Evolutionary conservation across 2,329 filamentous ascomycete species (phyloP), one percentile per base, ranked within the genome.

Genomic region (Colletotrichum karsti): DNA sequence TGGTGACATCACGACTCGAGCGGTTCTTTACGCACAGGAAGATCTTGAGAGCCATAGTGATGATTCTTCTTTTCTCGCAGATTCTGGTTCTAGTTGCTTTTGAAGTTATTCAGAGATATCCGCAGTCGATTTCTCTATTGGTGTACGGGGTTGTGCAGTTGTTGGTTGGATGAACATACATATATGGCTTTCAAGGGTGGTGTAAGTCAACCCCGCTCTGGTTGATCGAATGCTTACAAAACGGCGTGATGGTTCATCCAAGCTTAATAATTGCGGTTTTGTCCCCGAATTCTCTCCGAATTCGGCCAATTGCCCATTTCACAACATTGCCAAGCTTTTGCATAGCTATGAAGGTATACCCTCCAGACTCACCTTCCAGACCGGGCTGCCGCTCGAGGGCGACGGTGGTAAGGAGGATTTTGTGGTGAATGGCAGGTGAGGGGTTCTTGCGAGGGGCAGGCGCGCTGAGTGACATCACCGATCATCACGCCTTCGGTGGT

Each of bases 31-130:
- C 80, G 77, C 70, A 83, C 81, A 84, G 69, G 58, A 84, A 82
- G 22, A 84, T 74, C 66, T 81, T 84, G 22, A 77, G 72, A 46
- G 77, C 70, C 82, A 83, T 84, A 18, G 61, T 73, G 54, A 12
- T 20, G 5, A 3, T 4, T 20, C 2, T 1, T 46, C 24, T 9
- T n/a, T n/a, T n/a, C n/a, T n/a, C n/a, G n/a, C n/a, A n/a, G n/a
- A n/a, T n/a, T 12, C 12, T 35, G 10, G 33, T 35, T 35, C 33
- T 15, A 35, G 8, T 28, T 9, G 26, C 55, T 44, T 54, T 48
- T n/a, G 18, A 37, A 20, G 24, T 35, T 12, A 4, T 20, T 35
- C 3, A 13, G n/a, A n/a, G n/a, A n/a, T n/a, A n/a, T n/a, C n/a
- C n/a, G n/a, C n/a, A n/a, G n/a, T n/a, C n/a, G n/a, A n/a, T n/a